A percentile compares a stretch with the other conserved stretches of the same genome.
These are phyloP conservation scores for Patellaria atrata DNA, from an alignment of 495 filamentous ascomycete species.

Conservation along the genomic window DNA sequence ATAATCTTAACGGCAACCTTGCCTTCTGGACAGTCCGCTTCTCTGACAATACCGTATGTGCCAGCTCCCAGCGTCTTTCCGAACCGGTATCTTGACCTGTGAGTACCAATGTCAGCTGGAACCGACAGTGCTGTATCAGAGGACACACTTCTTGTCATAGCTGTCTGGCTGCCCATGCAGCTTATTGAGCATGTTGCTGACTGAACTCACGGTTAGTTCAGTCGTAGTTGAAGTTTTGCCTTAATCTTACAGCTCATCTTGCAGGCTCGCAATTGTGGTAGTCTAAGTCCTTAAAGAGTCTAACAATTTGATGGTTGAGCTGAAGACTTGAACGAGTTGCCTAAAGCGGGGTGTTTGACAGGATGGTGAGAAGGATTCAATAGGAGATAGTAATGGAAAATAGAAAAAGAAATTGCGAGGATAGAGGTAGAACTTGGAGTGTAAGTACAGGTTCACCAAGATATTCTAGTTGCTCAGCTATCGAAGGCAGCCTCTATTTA, in stretches of 20 bases:
- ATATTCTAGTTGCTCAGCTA: too few species aligned
- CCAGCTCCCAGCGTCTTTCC: conserved; percentile 89
- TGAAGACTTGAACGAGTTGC: too few species aligned
- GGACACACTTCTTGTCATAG: conserved; percentile 87
- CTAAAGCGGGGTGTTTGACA: too few species aligned
- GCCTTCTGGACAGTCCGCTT: conserved; percentile 67
- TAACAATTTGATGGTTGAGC: too few species aligned
- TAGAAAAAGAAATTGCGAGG: too few species aligned
- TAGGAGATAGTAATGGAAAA: too few species aligned
- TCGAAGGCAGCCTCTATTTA: too few species aligned
- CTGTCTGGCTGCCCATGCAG: conserved; percentile 93
- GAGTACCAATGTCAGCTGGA: conserved; percentile 5
- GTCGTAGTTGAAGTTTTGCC: background rate
- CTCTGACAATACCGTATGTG: conserved; percentile 95
- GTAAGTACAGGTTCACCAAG: too few species aligned
- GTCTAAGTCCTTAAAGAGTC: too few species aligned
- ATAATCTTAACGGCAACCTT: conserved; percentile 99
- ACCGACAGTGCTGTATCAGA: too few species aligned
- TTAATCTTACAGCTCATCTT: conserved; percentile 18
- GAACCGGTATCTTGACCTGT: conserved; percentile 73
- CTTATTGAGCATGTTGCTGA: conserved; percentile 89
- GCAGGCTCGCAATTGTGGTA: background rate
- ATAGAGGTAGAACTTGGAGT: too few species aligned
- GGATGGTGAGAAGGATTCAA: too few species aligned
- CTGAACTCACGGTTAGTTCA: conserved; percentile 29